These are phyloP conservation scores for Cairneyella variabilis DNA, from an alignment of 495 filamentous ascomycete genomes.

Conservation along the genomic window DNA sequence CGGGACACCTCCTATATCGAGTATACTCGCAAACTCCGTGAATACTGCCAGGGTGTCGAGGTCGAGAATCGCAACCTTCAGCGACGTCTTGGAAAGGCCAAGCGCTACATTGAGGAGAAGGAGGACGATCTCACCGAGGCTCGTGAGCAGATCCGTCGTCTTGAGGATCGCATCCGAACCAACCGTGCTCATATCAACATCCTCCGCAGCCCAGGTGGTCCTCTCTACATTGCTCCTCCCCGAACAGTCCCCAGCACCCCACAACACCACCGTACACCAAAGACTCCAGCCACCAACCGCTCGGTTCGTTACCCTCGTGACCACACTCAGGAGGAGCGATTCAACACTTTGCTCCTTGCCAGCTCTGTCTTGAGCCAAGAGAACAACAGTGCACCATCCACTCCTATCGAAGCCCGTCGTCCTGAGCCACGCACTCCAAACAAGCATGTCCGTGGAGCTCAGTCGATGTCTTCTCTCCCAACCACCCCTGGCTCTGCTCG, in stretches of 20 bases:
- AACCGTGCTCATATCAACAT: conserved; percentile 79
- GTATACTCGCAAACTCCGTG: conserved; percentile 45
- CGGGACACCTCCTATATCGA: conserved; percentile 38
- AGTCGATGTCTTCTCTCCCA: conserved; percentile 78
- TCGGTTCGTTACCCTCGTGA: conserved; percentile 23
- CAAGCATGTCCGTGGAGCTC: conserved; percentile 60
- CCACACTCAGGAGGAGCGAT: conserved; percentile 44
- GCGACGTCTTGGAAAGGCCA: conserved; percentile 64
- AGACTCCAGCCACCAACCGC: conserved; percentile 33
- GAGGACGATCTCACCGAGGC: conserved; percentile 64
- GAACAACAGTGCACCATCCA: conserved; percentile 64
- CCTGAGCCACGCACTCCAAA: conserved; percentile 40
- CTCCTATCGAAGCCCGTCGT: conserved; percentile 40
- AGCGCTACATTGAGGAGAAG: conserved; percentile 64
- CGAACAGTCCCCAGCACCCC: conserved; percentile 24
- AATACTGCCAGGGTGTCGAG: conserved; percentile 53
- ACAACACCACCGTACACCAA: conserved; percentile 28
- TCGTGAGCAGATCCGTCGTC: conserved; percentile 65
- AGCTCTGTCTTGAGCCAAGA: conserved; percentile 72
- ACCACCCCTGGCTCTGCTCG: conserved; percentile 58
- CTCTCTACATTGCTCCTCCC: conserved; percentile 43
- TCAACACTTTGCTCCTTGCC: conserved; percentile 71
- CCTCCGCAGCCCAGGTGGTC: conserved; percentile 54
- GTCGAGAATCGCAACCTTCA: conserved; percentile 60
- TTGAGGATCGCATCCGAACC: conserved; percentile 79